These are phyloP conservation scores for Phyllachora maydis DNA, from an alignment of 2,329 filamentous ascomycete genomes.

Conservation along the genomic window DNA sequence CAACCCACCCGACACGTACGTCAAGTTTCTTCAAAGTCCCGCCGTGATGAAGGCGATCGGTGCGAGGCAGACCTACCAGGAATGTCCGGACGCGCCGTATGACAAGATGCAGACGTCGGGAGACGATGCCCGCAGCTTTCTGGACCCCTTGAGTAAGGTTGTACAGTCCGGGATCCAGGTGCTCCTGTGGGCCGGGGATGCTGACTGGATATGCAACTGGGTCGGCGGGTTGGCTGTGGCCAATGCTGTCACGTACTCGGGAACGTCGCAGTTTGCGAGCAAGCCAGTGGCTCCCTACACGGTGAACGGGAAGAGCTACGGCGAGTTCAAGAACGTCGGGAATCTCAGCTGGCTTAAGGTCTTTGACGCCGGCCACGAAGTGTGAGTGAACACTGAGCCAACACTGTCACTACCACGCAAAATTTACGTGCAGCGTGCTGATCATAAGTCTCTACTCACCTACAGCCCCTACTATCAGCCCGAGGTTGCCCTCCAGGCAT, in stretches of 20 bases:
- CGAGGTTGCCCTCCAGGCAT: conserved; percentile 1
- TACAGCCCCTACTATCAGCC: conserved; percentile 1
- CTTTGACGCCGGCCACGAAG: conserved; percentile 21
- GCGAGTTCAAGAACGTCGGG: conserved; percentile 25
- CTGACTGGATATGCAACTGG: conserved; percentile 38
- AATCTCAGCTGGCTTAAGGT: conserved; percentile 28
- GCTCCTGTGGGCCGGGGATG: conserved; percentile 32
- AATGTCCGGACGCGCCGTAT: conserved; percentile 16
- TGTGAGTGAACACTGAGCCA: conserved; percentile 15
- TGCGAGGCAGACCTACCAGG: conserved; percentile 16
- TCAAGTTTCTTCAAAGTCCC: conserved; percentile 15
- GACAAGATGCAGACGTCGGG: conserved; percentile 17
- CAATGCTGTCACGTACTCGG: conserved; percentile 20
- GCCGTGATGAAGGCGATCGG: conserved; percentile 20
- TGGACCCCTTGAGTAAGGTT: conserved; percentile 19
- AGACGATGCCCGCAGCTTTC: conserved; percentile 20
- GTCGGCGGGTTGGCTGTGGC: conserved; percentile 24
- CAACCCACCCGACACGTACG: conserved; percentile 18
- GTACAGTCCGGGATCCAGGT: conserved; percentile 24
- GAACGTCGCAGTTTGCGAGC: conserved; percentile 16
- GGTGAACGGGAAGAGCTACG: conserved; percentile 21
- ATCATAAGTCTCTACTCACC: neutral
- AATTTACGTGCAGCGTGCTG: neutral
- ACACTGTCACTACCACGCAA: too few species aligned
- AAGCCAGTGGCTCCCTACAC: conserved; percentile 19